Conservation (phyloP, 106 monocot genomes). For the Acorus gramineus region DNA sequence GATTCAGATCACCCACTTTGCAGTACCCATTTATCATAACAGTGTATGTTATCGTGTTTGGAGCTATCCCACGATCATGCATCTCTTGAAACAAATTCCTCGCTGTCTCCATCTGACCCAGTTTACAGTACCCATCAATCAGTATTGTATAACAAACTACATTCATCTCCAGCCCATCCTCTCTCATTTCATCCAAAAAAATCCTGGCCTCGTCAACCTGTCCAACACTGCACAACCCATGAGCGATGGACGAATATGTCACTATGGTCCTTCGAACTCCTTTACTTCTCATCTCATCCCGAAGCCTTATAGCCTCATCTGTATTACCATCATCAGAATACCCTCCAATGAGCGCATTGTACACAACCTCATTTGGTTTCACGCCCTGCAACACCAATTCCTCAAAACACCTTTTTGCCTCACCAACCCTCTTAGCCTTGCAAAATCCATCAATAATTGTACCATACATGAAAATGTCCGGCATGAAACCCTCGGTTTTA, state of each 20-base stretch:
- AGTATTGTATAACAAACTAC: constrained; percentile 74
- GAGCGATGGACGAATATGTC: constrained; percentile 64
- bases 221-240: constrained; percentile 66
- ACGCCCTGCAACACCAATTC: constrained; percentile 47
- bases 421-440: constrained; percentile 48
- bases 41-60: constrained; percentile 89
- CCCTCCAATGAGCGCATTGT: constrained; percentile 73
- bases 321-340: constrained; percentile 34
- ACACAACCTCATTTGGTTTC: constrained; percentile 53
- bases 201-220: constrained; percentile 53
- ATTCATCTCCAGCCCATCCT: constrained; percentile 38
- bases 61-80: constrained; percentile 32
- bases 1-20: constrained; percentile 31
- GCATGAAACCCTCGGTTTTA: constrained; percentile 28
- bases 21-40: constrained; percentile 63
- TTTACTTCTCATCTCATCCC: constrained; percentile 58
- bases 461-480: constrained; percentile 55
- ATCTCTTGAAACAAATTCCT: constrained; percentile 43
- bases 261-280: constrained; percentile 44
- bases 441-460: constrained; percentile 73
- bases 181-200: constrained; percentile 35
- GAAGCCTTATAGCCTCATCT: constrained; percentile 41
- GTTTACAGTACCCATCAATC: constrained; percentile 67
- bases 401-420: constrained; percentile 42
- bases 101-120: constrained; percentile 61